Base-by-base conservation (phyloP, 2,329 filamentous ascomycete species). In the Hyphodiscus sp. region DNA sequence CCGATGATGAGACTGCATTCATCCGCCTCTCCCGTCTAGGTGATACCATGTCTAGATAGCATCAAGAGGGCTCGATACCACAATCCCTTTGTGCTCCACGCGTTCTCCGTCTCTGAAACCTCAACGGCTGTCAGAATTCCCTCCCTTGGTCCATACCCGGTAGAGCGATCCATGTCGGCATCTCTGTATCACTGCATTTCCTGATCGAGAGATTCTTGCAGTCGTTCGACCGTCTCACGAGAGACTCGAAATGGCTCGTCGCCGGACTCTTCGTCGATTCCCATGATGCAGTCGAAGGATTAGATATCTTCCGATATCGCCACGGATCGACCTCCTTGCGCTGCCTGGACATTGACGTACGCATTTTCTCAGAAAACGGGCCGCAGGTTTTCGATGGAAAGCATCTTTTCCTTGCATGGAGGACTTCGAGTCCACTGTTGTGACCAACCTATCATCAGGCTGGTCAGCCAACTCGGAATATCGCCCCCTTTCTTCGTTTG, bases 91-190 rank as follows among this genome's bases (percentile, higher is more conserved):
- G 52, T 58, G 47, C 58, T 62, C 63, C 62, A 65, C 63, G 58
- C 59, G 62, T 66, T 65, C 63, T 53, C 55, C 51, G 56, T 49
- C 57, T 60, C 58, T 67, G 63, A 66, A 62, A 66, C 63, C 49
- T 42, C 48, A 60, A 58, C 60, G 57, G 61, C 59, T 63, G 58
- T 61, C 45, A 26, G 20, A 6, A 13, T 4, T 38, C 33, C 33
- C 33, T 38, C 16, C 33, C 33, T 38, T 38, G 33, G 16, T 38
- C 11, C 11, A n/a, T 13, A 38, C 33, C 5, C 11, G 16, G 11
- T 33, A 13, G 13, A 13, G 7, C 7, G 13, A 4, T 38, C 33
- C 13, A 13, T 33, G 13, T 38, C 4, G 33, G 11, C 11, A n/a
- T 38, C 11, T 13, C 16, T 38, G 33, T 38, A 38, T n/a, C 33